phyloP scores from a whole-genome alignment of 129 eudicot genomes.

The Flaveria linearis region DNA sequence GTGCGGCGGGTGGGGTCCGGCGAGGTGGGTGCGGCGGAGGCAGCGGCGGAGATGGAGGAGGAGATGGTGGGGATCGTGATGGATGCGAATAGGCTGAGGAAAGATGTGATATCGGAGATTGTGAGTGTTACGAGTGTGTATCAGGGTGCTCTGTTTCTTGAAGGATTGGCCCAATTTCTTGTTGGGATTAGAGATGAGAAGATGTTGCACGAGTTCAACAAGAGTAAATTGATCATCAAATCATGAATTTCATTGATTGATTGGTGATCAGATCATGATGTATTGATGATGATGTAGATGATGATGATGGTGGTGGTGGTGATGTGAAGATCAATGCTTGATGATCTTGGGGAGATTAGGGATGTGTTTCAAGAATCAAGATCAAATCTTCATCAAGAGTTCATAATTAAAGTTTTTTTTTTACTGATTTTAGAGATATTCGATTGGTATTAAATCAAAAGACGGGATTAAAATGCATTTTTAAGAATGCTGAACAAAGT shows the following conservation, averaged over 20 bases:
- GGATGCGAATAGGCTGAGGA: conserved; percentile 85
- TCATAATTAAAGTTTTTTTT: conserved; percentile 12
- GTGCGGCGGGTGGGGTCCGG: conserved; percentile 47
- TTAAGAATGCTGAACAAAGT: neutral
- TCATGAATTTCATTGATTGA: conserved; percentile 17
- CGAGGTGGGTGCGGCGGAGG: conserved; percentile 35
- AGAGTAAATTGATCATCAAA: conserved; percentile 37
- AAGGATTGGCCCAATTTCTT: conserved; percentile 76
- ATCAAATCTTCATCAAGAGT: neutral
- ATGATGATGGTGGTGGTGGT: too few species aligned
- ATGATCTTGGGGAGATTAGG: conserved; percentile 11
- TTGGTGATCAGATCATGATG: neutral
- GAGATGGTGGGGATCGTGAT: conserved; percentile 70
- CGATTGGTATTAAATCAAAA: neutral
- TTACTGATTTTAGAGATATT: conserved; percentile 14
- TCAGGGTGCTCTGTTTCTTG: conserved; percentile 81
- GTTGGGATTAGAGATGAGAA: conserved; percentile 74
- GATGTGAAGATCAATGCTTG: conserved; percentile 1
- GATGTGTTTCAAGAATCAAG: conserved; percentile 22
- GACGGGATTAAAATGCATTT: too few species aligned
- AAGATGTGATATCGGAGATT: conserved; percentile 72
- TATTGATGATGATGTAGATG: too few species aligned
- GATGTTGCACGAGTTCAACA: conserved; percentile 52
- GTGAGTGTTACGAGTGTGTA: conserved; percentile 63
- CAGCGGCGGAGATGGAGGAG: conserved; percentile 63